A percentile compares a stretch with the other conserved stretches of the same genome.
These are phyloP conservation scores for Penicillium frequentans DNA, from an alignment of 2,329 filamentous ascomycete genomes.

Conservation along the genomic window DNA sequence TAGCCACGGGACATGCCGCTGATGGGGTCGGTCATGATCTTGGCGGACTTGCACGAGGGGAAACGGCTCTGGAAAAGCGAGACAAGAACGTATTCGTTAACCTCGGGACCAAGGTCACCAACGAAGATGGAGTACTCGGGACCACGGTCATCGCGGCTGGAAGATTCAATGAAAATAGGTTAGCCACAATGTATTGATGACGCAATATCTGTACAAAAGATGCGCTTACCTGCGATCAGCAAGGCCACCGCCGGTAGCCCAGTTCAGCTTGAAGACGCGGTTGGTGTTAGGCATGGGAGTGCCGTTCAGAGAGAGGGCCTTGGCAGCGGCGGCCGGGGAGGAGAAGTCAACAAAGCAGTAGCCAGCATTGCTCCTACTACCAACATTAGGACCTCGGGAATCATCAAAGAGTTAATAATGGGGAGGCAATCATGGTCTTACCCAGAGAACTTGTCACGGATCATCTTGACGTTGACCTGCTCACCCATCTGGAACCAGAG, in stretches of 20 bases:
- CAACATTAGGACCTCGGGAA: constrained; percentile 39
- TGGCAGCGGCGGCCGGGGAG: constrained; percentile 78
- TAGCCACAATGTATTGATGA: not conserved
- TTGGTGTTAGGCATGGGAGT: constrained; percentile 88
- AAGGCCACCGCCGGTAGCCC: constrained; percentile 93
- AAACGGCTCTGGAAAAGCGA: constrained; percentile 96
- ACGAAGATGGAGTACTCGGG: constrained; percentile 98
- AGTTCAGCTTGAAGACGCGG: constrained; percentile 98
- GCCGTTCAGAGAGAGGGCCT: constrained; percentile 88
- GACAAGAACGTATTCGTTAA: constrained; percentile 97
- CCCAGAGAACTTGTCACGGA: constrained; percentile 98
- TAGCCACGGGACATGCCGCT: constrained; percentile 97
- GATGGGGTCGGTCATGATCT: constrained; percentile 99
- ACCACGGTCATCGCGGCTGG: constrained; percentile 81
- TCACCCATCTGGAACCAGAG: constrained; percentile 93
- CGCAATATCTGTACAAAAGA: constrained; percentile 11
- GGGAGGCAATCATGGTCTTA: constrained; percentile 47
- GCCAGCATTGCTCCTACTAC: constrained; percentile 77
- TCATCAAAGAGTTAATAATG: constrained; percentile 7
- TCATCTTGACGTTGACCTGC: constrained; percentile 98
- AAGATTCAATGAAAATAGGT: constrained; percentile 1
- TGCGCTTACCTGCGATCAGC: constrained; percentile 78
- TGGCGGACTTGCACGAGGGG: constrained; percentile 96
- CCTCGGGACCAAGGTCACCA: constrained; percentile 93
- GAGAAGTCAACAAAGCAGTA: constrained; percentile 98